Percentiles rank a stretch among this genome's conserved stretches.
Evolutionary conservation across 1,139 yeast genomes (phyloP).

Genomic region (Pneumocystis wakefieldiae): DNA sequence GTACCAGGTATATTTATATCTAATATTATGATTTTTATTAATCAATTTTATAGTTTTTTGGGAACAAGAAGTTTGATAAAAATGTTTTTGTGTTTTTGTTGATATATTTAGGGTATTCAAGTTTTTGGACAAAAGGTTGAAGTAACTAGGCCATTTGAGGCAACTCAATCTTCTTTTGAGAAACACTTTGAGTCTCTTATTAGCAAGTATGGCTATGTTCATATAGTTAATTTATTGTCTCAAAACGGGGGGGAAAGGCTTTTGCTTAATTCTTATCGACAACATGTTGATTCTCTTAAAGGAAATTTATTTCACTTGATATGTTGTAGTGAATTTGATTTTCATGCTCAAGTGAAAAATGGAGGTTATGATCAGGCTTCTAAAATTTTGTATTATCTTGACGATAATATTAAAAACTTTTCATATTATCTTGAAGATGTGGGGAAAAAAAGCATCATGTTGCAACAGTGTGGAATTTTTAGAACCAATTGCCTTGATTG

Average conservation of each 20-base stretch:
- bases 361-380: slow-evolving; percentile 80
- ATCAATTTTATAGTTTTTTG: slow-evolving; percentile 42
- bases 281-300: slow-evolving; percentile 34
- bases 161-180: slow-evolving; percentile 81
- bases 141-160: slow-evolving; percentile 75
- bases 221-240: slow-evolving; percentile 69
- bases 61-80: slow-evolving; percentile 58
- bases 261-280: slow-evolving; percentile 49
- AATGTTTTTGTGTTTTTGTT: background rate
- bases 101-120: slow-evolving; percentile 30
- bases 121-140: slow-evolving; percentile 64
- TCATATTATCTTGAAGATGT: slow-evolving; percentile 58
- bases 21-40: background rate
- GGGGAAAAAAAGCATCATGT: slow-evolving; percentile 25
- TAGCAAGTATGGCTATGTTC: slow-evolving; percentile 70
- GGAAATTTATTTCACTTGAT: slow-evolving; percentile 26
- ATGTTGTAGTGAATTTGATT: slow-evolving; percentile 67
- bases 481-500: slow-evolving; percentile 92
- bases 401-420: slow-evolving; percentile 53
- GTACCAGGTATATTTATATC: slow-evolving; percentile 37
- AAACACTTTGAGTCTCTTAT: slow-evolving; percentile 59
- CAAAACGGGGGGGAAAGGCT: slow-evolving; percentile 65
- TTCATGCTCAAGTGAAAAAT: slow-evolving; percentile 78
- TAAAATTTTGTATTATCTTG: slow-evolving; percentile 48
- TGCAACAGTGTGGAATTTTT: slow-evolving; percentile 78